These are phyloP conservation scores for Aspergillus phoenicis DNA, from an alignment of 2,329 filamentous ascomycete species.

Conservation along the genomic window DNA sequence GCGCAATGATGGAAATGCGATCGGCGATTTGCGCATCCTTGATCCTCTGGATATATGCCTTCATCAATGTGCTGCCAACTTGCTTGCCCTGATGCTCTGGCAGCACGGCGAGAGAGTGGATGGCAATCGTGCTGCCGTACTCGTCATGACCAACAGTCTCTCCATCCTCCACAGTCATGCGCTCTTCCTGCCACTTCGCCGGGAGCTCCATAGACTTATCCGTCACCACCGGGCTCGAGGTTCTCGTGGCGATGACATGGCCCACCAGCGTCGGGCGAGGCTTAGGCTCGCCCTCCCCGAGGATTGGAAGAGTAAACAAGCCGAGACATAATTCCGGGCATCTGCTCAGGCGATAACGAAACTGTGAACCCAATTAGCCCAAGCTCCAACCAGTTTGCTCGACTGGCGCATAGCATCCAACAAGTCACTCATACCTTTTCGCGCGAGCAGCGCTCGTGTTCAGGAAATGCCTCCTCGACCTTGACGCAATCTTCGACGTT, in stretches of 20 bases:
- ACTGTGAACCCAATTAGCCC: conserved; percentile 50
- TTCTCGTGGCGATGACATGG: conserved; percentile 76
- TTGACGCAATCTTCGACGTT: conserved; percentile 57
- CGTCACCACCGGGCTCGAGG: conserved; percentile 63
- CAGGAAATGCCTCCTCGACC: conserved; percentile 63
- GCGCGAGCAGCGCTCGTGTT: conserved; percentile 57
- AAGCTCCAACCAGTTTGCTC: not conserved
- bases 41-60: conserved; percentile 76
- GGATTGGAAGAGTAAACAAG: conserved; percentile 67
- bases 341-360: conserved; percentile 72
- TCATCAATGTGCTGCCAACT: conserved; percentile 72
- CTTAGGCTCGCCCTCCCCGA: conserved; percentile 58
- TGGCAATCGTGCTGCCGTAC: conserved; percentile 70
- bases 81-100: conserved; percentile 74
- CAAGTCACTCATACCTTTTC: conserved; percentile 58
- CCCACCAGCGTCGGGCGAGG: conserved; percentile 68
- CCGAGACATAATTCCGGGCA: conserved; percentile 79
- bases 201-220: conserved; percentile 78
- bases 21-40: conserved; percentile 70
- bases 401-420: not conserved
- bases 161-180: conserved; percentile 42
- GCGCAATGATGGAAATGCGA: conserved; percentile 73
- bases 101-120: conserved; percentile 81
- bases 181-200: conserved; percentile 61
- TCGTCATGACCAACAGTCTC: conserved; percentile 69